Percentiles rank a stretch among this genome's conserved stretches.
phyloP scores from a whole-genome alignment of 2,329 filamentous ascomycete species.

The Ceratocystis albifundus region DNA sequence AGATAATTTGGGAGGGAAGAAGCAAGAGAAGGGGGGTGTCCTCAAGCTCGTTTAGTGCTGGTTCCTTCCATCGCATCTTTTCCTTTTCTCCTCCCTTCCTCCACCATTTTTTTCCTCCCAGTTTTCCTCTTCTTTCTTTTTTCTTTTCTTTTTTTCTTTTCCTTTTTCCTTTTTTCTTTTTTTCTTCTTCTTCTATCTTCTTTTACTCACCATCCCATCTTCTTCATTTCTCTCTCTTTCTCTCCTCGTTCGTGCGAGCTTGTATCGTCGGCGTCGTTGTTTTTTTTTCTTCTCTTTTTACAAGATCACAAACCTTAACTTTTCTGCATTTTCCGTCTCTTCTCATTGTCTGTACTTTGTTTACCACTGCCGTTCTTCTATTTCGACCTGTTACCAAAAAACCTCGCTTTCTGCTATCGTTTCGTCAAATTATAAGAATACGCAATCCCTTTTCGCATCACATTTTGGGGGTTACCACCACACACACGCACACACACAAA shows the following conservation, averaged over 20 bases:
- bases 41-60: not conserved
- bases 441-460: slow-evolving; percentile 9
- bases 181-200: slow-evolving; percentile 29
- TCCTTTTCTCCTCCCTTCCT: slow-evolving; percentile 28
- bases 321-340: slow-evolving; percentile 23
- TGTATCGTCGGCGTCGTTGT: slow-evolving; percentile 29
- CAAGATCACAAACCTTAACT: slow-evolving; percentile 24
- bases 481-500: slow-evolving; percentile 12
- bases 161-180: slow-evolving; percentile 29
- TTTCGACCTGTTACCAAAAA: slow-evolving; percentile 16
- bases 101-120: slow-evolving; percentile 24
- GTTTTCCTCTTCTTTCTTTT: slow-evolving; percentile 27
- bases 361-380: slow-evolving; percentile 24
- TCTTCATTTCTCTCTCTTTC: slow-evolving; percentile 29
- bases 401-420: slow-evolving; percentile 12
- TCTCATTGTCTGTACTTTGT: slow-evolving; percentile 24
- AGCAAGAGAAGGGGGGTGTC: not conserved
- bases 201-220: slow-evolving; percentile 29
- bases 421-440: slow-evolving; percentile 19
- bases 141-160: too few species aligned
- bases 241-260: slow-evolving; percentile 28
- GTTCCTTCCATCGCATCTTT: slow-evolving; percentile 16
- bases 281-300: slow-evolving; percentile 27
- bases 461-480: slow-evolving; percentile 10
- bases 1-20: not conserved